Conservation (phyloP, 2,329 filamentous ascomycete genomes). For the Epichloe bromicola region DNA sequence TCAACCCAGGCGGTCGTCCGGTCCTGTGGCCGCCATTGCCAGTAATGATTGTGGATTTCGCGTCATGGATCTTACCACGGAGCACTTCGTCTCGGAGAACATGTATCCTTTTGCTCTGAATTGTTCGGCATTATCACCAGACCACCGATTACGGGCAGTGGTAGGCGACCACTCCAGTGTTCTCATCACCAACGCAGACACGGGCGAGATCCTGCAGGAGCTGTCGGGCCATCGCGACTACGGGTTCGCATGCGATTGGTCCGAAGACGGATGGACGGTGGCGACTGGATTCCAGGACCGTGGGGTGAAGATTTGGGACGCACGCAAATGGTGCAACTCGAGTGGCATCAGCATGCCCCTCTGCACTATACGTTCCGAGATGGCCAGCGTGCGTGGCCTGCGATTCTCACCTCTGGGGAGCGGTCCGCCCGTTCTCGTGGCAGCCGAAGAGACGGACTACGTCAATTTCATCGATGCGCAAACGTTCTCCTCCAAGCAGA, state of each 20-base stretch:
- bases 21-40: constrained; percentile 44
- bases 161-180: constrained; percentile 57
- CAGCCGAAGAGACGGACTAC: constrained; percentile 64
- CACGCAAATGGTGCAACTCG: constrained; percentile 50
- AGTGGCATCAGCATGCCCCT: constrained; percentile 35
- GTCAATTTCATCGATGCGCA: constrained; percentile 58
- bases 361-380: constrained; percentile 45
- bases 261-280: constrained; percentile 61
- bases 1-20: constrained; percentile 34
- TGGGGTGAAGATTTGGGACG: constrained; percentile 63
- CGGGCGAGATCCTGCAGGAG: constrained; percentile 41
- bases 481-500: constrained; percentile 52
- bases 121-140: constrained; percentile 58
- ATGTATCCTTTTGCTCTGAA: constrained; percentile 53
- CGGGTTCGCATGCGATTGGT: constrained; percentile 70
- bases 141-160: constrained; percentile 56
- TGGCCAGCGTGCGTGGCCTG: constrained; percentile 56
- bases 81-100: constrained; percentile 41
- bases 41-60: constrained; percentile 50
- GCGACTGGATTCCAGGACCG: constrained; percentile 70
- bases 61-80: constrained; percentile 43
- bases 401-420: constrained; percentile 60
- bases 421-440: constrained; percentile 52
- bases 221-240: constrained; percentile 55
- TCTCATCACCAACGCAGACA: constrained; percentile 56